A percentile compares a stretch with the other conserved stretches of the same genome.
Conservation (phyloP, 2,329 filamentous ascomycete species). For the Paracoccidioides lutzii region DNA sequence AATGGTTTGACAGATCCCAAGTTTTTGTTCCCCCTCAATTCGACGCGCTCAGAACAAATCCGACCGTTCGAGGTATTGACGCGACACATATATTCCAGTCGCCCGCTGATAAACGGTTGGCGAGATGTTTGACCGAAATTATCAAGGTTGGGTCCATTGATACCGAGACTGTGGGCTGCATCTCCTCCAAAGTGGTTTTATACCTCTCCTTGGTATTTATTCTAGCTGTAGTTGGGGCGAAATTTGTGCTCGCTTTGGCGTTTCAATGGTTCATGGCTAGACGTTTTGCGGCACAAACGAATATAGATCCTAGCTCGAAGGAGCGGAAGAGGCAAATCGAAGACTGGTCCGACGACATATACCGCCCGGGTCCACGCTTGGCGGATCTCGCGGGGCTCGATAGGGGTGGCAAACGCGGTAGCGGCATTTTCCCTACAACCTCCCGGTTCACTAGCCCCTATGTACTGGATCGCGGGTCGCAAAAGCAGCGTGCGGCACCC, state of each 20-base stretch:
- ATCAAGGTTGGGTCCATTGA: slow-evolving; percentile 94
- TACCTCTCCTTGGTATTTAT: slow-evolving; percentile 91
- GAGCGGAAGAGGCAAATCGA: slow-evolving; percentile 88
- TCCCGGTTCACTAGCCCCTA: slow-evolving; percentile 91
- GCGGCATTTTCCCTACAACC: slow-evolving; percentile 77
- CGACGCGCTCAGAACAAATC: slow-evolving; percentile 61
- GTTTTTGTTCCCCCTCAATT: slow-evolving; percentile 66
- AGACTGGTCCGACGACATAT: slow-evolving; percentile 96
- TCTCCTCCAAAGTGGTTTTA: slow-evolving; percentile 90
- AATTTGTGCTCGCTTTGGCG: slow-evolving; percentile 75
- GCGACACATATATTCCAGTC: slow-evolving; percentile 79
- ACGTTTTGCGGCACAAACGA: slow-evolving; percentile 79
- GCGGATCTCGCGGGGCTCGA: slow-evolving; percentile 62
- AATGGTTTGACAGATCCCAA: slow-evolving; percentile 78
- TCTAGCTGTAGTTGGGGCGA: slow-evolving; percentile 69
- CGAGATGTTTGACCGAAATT: slow-evolving; percentile 79
- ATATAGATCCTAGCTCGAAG: slow-evolving; percentile 65
- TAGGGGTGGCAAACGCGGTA: slow-evolving; percentile 64
- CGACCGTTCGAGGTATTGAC: slow-evolving; percentile 66
- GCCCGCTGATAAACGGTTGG: slow-evolving; percentile 63
- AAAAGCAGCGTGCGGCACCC: slow-evolving; percentile 45
- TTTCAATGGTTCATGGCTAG: slow-evolving; percentile 96
- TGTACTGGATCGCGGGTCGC: slow-evolving; percentile 52
- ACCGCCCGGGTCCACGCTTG: slow-evolving; percentile 73
- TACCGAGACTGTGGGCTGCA: slow-evolving; percentile 91